A percentile compares a stretch with the other conserved stretches of the same genome.
These are phyloP conservation scores for Magnaporthiopsis rhizophila DNA, from an alignment of 2,329 filamentous ascomycete genomes.

Conservation along the genomic window DNA sequence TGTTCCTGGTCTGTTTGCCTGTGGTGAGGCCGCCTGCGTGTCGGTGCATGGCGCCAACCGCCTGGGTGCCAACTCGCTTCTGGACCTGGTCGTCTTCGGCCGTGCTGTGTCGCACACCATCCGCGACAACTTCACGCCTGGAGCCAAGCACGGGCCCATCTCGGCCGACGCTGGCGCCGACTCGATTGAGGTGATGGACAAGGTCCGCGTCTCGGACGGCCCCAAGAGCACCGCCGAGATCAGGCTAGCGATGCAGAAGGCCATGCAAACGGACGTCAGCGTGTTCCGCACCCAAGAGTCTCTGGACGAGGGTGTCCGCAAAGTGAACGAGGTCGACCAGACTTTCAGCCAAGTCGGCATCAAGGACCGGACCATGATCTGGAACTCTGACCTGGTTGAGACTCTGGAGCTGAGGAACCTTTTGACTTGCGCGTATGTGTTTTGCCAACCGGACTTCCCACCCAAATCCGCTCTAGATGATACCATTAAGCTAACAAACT, in stretches of 20 bases:
- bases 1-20: constrained; percentile 91
- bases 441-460: not conserved
- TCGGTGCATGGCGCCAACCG: constrained; percentile 98
- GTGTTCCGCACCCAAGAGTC: constrained; percentile 94
- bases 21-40: constrained; percentile 93
- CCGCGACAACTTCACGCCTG: constrained; percentile 85
- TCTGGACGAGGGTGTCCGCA: constrained; percentile 85
- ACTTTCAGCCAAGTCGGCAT: constrained; percentile 78
- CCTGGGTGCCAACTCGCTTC: constrained; percentile 89
- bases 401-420: constrained; percentile 92
- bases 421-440: constrained; percentile 85
- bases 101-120: constrained; percentile 96
- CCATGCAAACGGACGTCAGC: constrained; percentile 94
- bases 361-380: constrained; percentile 99
- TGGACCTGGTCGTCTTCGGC: constrained; percentile 95
- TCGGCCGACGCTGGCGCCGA: constrained; percentile 81
- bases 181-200: constrained; percentile 78
- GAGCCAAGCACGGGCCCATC: constrained; percentile 69
- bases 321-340: constrained; percentile 77
- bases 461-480: not conserved
- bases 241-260: constrained; percentile 90
- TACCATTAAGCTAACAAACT: constrained; percentile 12
- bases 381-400: constrained; percentile 96
- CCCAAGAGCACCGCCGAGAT: constrained; percentile 84
- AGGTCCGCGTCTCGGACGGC: constrained; percentile 74